Percentiles rank a stretch among this genome's conserved stretches.
Evolutionary conservation across 2,329 filamentous ascomycete species (phyloP).

Genomic region (Diaporthe vaccinii): DNA sequence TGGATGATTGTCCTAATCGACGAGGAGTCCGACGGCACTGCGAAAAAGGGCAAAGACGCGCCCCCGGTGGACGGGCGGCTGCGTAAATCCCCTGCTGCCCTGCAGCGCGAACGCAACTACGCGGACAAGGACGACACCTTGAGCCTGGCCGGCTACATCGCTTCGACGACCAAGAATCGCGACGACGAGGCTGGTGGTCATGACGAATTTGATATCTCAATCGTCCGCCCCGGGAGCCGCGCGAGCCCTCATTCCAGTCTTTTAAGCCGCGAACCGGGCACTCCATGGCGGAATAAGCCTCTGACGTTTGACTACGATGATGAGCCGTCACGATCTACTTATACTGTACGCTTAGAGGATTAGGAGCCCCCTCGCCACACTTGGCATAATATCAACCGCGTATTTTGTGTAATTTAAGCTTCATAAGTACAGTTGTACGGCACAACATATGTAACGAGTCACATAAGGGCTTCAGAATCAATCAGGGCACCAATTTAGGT

Average conservation of each 20-base stretch:
- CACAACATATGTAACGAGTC: not conserved
- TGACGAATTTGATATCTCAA: slow-evolving; percentile 23
- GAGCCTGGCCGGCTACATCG: slow-evolving; percentile 32
- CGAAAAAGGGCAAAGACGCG: not conserved
- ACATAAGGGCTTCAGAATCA: no score
- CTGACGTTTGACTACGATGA: slow-evolving; percentile 10
- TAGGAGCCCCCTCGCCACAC: not conserved
- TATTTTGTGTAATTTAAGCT: not conserved
- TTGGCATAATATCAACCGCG: not conserved
- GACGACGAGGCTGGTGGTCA: not conserved
- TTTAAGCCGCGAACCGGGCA: not conserved
- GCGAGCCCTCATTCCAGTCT: slow-evolving; percentile 5
- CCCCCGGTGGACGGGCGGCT: not conserved
- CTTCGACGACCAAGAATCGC: not conserved
- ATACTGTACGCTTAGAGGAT: slow-evolving; percentile 24
- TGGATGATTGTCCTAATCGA: slow-evolving; percentile 85
- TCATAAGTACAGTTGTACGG: not conserved
- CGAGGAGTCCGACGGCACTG: slow-evolving; percentile 58
- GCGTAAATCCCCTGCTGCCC: slow-evolving; percentile 2
- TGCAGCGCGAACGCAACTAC: slow-evolving; percentile 4
- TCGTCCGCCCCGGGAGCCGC: slow-evolving; percentile 18
- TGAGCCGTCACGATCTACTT: not conserved
- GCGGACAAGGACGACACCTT: not conserved
- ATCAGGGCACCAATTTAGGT: no score
- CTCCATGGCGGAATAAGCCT: slow-evolving; percentile 4